Evolutionary conservation across 2,329 filamentous ascomycete genomes (phyloP).

Genomic region (Leptodontidium sp.): DNA sequence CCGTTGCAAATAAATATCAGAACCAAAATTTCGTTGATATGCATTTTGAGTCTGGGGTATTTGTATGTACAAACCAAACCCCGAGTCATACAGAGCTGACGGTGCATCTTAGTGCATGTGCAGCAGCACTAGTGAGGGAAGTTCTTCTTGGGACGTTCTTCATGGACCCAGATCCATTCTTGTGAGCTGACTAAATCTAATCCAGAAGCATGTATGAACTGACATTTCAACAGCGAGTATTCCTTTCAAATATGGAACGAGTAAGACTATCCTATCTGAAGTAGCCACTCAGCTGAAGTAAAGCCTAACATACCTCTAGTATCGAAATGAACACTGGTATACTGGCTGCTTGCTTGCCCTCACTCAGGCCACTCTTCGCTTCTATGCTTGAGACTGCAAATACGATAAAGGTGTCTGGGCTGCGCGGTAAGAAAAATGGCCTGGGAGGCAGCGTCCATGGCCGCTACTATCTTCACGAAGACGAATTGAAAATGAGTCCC

Average conservation of each 20-base stretch:
- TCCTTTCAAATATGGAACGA: conserved; percentile 55
- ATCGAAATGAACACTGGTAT: conserved; percentile 55
- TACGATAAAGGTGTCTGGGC: conserved; percentile 16
- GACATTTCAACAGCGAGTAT: conserved; percentile 29
- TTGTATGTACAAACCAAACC: conserved; percentile 27
- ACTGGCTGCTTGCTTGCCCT: conserved; percentile 53
- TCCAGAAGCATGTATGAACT: neutral
- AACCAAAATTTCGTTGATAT: conserved; percentile 51
- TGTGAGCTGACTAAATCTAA: conserved; percentile 22
- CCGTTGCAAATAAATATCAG: conserved; percentile 52
- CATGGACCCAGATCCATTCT: conserved; percentile 48
- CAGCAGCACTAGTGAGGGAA: conserved; percentile 54
- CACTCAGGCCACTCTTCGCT: conserved; percentile 52
- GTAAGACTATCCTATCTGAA: conserved; percentile 13
- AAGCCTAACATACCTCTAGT: conserved; percentile 29
- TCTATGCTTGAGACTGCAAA: conserved; percentile 45
- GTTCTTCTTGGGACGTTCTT: conserved; percentile 50
- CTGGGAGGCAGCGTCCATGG: conserved; percentile 11
- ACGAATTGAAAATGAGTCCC: conserved; percentile 29
- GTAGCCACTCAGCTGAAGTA: neutral
- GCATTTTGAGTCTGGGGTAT: conserved; percentile 40
- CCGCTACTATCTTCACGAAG: conserved; percentile 28
- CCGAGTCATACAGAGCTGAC: neutral
- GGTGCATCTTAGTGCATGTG: conserved; percentile 48
- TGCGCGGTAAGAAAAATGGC: conserved; percentile 14